Evolutionary conservation across 2,329 filamentous ascomycete genomes (phyloP), one percentile per base, ranked within the genome.

Genomic region (Neoscytalidium dimidiatum): DNA sequence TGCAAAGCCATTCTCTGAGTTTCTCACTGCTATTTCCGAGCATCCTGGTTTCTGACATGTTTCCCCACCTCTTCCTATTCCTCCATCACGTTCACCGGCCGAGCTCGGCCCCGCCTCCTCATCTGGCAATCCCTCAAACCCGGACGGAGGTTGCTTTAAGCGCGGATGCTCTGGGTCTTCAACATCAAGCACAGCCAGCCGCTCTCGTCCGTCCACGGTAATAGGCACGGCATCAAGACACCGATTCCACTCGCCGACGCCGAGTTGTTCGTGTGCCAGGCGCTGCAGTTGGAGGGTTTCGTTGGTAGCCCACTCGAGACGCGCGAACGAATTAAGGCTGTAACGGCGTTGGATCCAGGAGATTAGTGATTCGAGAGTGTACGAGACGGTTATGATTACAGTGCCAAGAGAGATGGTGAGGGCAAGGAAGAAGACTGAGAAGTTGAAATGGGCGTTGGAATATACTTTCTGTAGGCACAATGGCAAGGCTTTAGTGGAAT

Each of bases 391-490:
- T 19, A 72, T 69, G 23, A 72, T 52, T 6, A 71, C 11, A 8
- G 58, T 57, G 31, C 71, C 69, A 11, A 70, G 65, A 6, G 43
- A 48, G 19, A 72, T 66, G 5, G 69, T 70, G 4, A 72, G 65
- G 4, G 52, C 52, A 67, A 72, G 68, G 21, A 69, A 70, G 7
- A 73, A 65, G 28, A 71, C 66, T 23, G 65, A 69, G 33, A 73
- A 66, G n/a, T 62, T 66, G 38, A 67, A 66, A 61, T 70, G 68
- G 21, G 58, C 57, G 8, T 35, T 51, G 29, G 64, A 69, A 33
- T 64, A 64, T 5, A 70, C 67, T 51, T 71, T 71, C 41, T 61
- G 57, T 41, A 26, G 23, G 3, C 21, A 26, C 0, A 4, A 8
- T 28, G 23, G 23, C 0, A 7, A 1, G 17, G 46, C n/a, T n/a